These are phyloP conservation scores for Pterocarpus macrocarpus DNA, from an alignment of 306 rosid species.

Conservation along the genomic window DNA sequence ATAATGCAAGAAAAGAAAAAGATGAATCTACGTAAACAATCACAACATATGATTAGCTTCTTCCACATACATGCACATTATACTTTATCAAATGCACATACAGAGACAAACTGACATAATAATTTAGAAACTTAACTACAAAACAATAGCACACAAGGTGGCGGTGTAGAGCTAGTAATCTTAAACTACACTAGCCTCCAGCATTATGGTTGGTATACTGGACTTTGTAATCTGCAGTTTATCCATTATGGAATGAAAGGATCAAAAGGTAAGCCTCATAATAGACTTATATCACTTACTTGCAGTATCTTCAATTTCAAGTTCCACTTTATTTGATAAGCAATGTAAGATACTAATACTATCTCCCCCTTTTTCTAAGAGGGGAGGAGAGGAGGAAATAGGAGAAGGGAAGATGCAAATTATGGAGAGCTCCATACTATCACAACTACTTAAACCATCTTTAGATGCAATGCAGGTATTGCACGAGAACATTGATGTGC, in stretches of 20 bases:
- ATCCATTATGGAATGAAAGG: neutral
- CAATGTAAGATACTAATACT: neutral
- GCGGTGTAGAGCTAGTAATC: neutral
- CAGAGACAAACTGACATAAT: too few species aligned
- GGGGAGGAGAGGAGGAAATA: neutral
- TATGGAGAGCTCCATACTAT: neutral
- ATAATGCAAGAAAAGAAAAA: neutral
- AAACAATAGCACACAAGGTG: neutral
- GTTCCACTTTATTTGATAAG: constrained; percentile 2
- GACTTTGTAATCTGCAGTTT: neutral
- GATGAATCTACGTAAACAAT: neutral
- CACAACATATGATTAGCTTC: neutral
- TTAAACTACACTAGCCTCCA: constrained; percentile 8
- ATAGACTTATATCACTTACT: neutral
- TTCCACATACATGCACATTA: neutral
- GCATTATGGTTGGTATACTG: constrained; percentile 4
- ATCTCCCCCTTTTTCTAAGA: neutral
- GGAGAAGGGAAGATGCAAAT: neutral
- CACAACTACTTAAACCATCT: neutral
- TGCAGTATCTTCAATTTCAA: constrained; percentile 19
- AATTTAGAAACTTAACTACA: too few species aligned
- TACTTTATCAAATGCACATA: too few species aligned
- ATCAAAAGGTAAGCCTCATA: neutral
- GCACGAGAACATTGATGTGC: neutral
- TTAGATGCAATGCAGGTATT: neutral